Base-by-base conservation (phyloP, 2,329 filamentous ascomycete genomes). In the Pseudocercospora eumusae region DNA sequence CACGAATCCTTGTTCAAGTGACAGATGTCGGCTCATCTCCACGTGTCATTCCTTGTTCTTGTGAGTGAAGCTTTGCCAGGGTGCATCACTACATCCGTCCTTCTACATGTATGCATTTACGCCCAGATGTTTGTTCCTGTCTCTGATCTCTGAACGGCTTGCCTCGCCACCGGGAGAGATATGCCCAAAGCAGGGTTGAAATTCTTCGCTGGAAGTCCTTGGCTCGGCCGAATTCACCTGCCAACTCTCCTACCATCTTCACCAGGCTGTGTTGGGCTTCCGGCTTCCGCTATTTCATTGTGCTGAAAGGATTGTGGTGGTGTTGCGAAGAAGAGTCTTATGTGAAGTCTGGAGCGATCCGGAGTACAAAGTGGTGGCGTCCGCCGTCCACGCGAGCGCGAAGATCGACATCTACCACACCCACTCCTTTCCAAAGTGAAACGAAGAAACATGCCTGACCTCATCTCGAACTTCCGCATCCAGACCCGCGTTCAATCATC, bases 331-430 rank as follows among this genome's bases (percentile, higher is more conserved):
- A 25, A 25, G 47, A 52, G 47, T 23, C 47, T 52, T 7, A 28
- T 8, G 55, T 31, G 40, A 45, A 36, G 55, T 36, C 36, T 31
- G 33, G 55, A 57, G 36, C 55, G 55, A 45, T 57, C 55, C n/a
- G 55, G 11, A 31, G 20, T 9, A 31, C 40, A n/a, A 55, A 11
- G 40, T 57, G 47, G 47, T 52, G 55, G 40, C 55, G 55, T 28
- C 55, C 55, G 49, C 55, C 55, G 55, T 28, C 55, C 55, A 57
- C 55, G 55, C 55, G 40, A 57, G 36, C 21, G 18, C 21, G 52
- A 33, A 10, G 54, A 45, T 45, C 33, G 54, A 44, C 54, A n/a
- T 18, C 20, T 5, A 36, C 21, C 36, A 27, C 50, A 27, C 18
- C 50, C 54, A 27, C 23, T 9, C 45, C 31, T 23, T 36, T 28